A percentile compares a stretch with the other conserved stretches of the same genome.
These are phyloP conservation scores for Aspergillus versicolor DNA, from an alignment of 2,329 filamentous ascomycete genomes.

Conservation along the genomic window DNA sequence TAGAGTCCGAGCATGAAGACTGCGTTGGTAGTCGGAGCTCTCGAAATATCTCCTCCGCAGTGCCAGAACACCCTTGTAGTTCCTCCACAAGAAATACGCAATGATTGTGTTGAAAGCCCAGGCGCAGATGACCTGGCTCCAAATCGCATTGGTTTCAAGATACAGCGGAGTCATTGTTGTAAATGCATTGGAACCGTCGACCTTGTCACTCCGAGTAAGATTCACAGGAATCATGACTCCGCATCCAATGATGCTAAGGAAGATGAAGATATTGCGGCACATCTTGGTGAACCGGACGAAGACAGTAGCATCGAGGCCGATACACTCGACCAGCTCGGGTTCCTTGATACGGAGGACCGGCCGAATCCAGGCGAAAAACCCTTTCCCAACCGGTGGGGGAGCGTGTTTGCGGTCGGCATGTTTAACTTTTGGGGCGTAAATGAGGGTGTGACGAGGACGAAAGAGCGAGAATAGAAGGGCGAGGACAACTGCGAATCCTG, in stretches of 20 bases:
- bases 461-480: constrained; percentile 82
- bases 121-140: constrained; percentile 59
- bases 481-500: constrained; percentile 71
- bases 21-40: constrained; percentile 82
- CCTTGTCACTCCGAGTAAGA: constrained; percentile 50
- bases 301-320: constrained; percentile 86
- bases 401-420: constrained; percentile 88
- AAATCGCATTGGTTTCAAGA: constrained; percentile 50
- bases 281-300: constrained; percentile 88
- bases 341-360: constrained; percentile 79
- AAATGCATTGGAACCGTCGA: constrained; percentile 33
- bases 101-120: constrained; percentile 73
- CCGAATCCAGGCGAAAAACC: constrained; percentile 81
- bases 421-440: constrained; percentile 92
- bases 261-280: constrained; percentile 85
- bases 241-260: constrained; percentile 70
- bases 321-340: constrained; percentile 71
- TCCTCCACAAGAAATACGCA: constrained; percentile 82
- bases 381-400: constrained; percentile 80
- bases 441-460: constrained; percentile 84
- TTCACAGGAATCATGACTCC: constrained; percentile 81
- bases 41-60: constrained; percentile 79
- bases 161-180: constrained; percentile 52
- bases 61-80: constrained; percentile 71
- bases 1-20: constrained; percentile 70